Base-by-base conservation (phyloP, 768 basidiomycete genomes). In the Lentinula aciculospora region DNA sequence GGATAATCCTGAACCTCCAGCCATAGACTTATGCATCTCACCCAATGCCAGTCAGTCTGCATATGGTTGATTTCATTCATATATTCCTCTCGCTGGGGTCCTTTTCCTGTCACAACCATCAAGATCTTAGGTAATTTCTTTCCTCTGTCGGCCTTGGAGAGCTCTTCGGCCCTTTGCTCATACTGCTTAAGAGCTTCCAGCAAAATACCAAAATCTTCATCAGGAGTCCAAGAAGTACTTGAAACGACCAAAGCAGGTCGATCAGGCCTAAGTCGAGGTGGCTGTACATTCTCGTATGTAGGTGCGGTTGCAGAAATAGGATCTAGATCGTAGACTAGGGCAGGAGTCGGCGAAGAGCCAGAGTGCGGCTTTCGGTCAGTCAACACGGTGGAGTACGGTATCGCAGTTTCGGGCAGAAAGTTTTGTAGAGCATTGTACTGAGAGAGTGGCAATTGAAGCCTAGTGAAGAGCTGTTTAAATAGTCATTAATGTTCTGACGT, bases 191-290 rank as follows among this genome's bases (percentile, higher is more conserved):
- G 74, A 2, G 94, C 93, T 19, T 82, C 77, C 21, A 98, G 70
- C 17, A 99, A 82, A 53, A 97, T 81, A 8, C 80, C 73, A 62
- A 99, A 98, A 68, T 98, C 94, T 69, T 99, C 97, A 65, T 99
- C 97, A 5, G 92, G 84, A 1, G 97, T 98, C 96, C 96, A 98
- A 15, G 91, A 94, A 1, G 97, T 99, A 62, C 92, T 92, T 23
- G 91, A 93, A 27, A 99, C 85, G 17, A 98, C 62, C 1, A 98
- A 73, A 1, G 93, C 94, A 3, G 94, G 92, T 57, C 95, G 78
- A 61, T 93, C 90, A 1, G 72, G 64, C 32, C 91, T 81, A 25
- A 83, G 70, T n/a, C 66, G 65, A 4, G 88, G 84, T 49, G 68
- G 58, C 42, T 68, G 62, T 19, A 76, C 60, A 59, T 73, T 65